Evolutionary conservation across 306 rosid species (phyloP).

Genomic region (Citrullus mucosospermus): DNA sequence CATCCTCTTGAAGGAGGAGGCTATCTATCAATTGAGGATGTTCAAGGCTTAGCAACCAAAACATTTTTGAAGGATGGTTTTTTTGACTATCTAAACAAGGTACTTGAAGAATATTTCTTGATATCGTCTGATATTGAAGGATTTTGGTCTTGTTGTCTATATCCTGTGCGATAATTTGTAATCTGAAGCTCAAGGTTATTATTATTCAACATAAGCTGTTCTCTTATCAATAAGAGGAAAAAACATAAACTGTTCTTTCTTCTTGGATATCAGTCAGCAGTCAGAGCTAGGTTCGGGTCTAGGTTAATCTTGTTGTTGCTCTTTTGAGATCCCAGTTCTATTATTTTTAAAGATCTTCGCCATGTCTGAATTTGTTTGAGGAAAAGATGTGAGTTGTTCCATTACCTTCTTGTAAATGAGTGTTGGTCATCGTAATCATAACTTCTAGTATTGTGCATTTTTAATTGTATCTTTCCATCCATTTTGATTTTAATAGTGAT

Average conservation of each 20-base stretch:
- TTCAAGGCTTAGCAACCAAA: slow-evolving; percentile 36
- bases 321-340: not conserved
- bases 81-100: slow-evolving; percentile 75
- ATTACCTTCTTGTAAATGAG: not conserved
- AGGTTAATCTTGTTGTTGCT: not conserved
- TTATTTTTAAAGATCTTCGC: not conserved
- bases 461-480: not conserved
- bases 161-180: not conserved
- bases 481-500: not conserved
- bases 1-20: slow-evolving; percentile 48
- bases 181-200: not conserved
- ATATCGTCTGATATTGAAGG: not conserved
- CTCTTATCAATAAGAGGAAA: too few relatives aligned
- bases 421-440: not conserved
- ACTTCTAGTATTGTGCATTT: not conserved
- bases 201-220: not conserved
- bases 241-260: too few relatives aligned
- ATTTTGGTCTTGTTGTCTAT: not conserved
- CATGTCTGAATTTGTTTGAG: not conserved
- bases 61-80: slow-evolving; percentile 70
- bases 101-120: slow-evolving; percentile 19
- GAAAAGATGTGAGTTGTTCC: not conserved
- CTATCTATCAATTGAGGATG: slow-evolving; percentile 57
- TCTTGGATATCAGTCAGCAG: not conserved
- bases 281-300: slow-evolving; percentile 1